Evolutionary conservation across 2,329 filamentous ascomycete species (phyloP).

Genomic region (Emmonsiellopsis sp.): DNA sequence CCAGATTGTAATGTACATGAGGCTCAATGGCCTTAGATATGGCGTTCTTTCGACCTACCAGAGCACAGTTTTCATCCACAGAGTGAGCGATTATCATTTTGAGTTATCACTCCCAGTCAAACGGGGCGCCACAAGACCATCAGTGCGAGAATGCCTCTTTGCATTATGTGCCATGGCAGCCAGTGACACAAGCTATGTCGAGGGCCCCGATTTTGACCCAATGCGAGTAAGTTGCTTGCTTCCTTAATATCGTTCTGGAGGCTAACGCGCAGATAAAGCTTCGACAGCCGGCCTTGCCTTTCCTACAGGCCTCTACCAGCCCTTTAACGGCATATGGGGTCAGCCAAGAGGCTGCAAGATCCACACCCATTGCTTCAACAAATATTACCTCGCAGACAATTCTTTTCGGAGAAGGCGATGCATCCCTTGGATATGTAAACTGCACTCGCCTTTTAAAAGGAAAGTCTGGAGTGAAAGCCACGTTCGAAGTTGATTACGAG

Average conservation of each 20-base stretch:
- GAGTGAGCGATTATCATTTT: not conserved
- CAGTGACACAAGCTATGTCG: not conserved
- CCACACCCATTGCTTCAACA: not conserved
- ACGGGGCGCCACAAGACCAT: not conserved
- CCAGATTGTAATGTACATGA: conserved; percentile 1
- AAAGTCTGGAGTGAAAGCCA: not conserved
- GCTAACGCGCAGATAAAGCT: not conserved
- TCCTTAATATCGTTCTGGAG: not conserved
- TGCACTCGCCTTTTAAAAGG: not conserved
- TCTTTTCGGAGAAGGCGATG: not conserved
- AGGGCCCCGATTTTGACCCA: not conserved
- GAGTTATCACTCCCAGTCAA: not conserved
- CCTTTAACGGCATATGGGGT: not conserved
- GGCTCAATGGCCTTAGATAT: not conserved
- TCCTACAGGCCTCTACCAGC: not conserved
- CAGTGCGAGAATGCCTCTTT: not conserved
- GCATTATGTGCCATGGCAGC: not conserved
- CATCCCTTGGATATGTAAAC: not conserved
- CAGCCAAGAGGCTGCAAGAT: not conserved
- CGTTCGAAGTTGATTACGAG: not conserved
- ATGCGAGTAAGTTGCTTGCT: not conserved
- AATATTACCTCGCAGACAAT: not conserved
- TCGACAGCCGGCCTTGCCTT: not conserved
- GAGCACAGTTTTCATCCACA: not conserved
- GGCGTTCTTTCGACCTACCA: not conserved